A percentile compares a stretch with the other conserved stretches of the same genome.
phyloP scores from a whole-genome alignment of 1,139 yeast species.

The Candida sp. region DNA sequence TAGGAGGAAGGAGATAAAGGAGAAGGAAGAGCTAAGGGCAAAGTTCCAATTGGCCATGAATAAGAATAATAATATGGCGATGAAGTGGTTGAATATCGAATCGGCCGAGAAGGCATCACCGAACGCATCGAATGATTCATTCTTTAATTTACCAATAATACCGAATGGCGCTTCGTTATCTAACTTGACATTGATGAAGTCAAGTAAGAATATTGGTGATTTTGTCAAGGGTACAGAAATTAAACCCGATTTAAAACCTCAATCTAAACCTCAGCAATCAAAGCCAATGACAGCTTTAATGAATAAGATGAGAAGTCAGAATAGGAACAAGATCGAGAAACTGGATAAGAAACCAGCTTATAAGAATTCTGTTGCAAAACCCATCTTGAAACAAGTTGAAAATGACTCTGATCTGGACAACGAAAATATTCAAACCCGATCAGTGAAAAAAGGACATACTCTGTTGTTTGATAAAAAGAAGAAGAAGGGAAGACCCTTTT shows the following conservation, averaged over 20 bases:
- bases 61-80: slow-evolving; percentile 31
- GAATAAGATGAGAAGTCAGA: slow-evolving; percentile 39
- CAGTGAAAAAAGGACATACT: slow-evolving; percentile 14
- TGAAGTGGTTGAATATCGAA: slow-evolving; percentile 36
- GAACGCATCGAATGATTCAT: slow-evolving; percentile 12
- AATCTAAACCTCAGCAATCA: slow-evolving; percentile 13
- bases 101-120: slow-evolving; percentile 1
- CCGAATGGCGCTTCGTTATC: slow-evolving; percentile 34
- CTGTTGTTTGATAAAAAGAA: slow-evolving; percentile 11
- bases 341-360: slow-evolving; percentile 4
- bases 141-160: slow-evolving; percentile 42
- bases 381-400: neutral
- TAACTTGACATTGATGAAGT: slow-evolving; percentile 5
- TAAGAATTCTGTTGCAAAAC: neutral
- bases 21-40: slow-evolving; percentile 48
- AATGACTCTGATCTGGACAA: slow-evolving; percentile 12
- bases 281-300: slow-evolving; percentile 43
- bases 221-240: slow-evolving; percentile 20
- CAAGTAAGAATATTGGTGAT: slow-evolving; percentile 23
- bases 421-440: slow-evolving; percentile 10
- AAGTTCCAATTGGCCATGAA: slow-evolving; percentile 43
- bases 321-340: slow-evolving; percentile 15
- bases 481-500: slow-evolving; percentile 20
- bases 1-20: slow-evolving; percentile 41
- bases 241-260: slow-evolving; percentile 4